A percentile compares a stretch with the other conserved stretches of the same genome.
Evolutionary conservation across 257 asterid species (phyloP).

Genomic region (Solanum piurae): DNA sequence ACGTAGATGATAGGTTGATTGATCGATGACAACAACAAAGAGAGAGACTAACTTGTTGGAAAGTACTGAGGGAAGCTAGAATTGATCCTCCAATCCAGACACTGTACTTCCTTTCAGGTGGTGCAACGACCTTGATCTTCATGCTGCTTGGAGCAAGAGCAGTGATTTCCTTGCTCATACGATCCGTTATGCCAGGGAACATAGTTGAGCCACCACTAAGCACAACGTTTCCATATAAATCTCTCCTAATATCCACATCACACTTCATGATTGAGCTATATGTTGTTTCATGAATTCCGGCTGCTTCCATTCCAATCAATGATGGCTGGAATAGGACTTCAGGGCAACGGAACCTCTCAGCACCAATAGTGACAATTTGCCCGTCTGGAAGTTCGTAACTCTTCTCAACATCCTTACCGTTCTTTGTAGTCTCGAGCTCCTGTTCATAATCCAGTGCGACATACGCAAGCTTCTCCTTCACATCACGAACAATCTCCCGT

Average conservation of each 20-base stretch:
- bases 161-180: neutral
- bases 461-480: neutral
- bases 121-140: neutral
- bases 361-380: neutral
- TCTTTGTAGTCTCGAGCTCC: neutral
- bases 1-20: neutral
- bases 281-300: conserved; percentile 2
- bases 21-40: neutral
- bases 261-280: neutral
- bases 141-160: neutral
- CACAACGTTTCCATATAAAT: neutral
- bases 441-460: neutral
- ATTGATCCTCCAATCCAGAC: neutral
- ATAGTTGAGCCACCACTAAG: neutral
- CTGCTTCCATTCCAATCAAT: neutral
- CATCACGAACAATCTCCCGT: neutral
- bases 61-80: neutral
- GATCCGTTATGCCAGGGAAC: neutral
- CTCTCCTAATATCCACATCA: neutral
- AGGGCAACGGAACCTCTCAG: conserved; percentile 10
- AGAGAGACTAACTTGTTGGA: neutral
- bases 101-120: neutral
- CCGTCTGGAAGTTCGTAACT: neutral
- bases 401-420: neutral
- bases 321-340: conserved; percentile 8